Conservation (phyloP, 2,329 filamentous ascomycete genomes). For the Venturia pyrina region DNA sequence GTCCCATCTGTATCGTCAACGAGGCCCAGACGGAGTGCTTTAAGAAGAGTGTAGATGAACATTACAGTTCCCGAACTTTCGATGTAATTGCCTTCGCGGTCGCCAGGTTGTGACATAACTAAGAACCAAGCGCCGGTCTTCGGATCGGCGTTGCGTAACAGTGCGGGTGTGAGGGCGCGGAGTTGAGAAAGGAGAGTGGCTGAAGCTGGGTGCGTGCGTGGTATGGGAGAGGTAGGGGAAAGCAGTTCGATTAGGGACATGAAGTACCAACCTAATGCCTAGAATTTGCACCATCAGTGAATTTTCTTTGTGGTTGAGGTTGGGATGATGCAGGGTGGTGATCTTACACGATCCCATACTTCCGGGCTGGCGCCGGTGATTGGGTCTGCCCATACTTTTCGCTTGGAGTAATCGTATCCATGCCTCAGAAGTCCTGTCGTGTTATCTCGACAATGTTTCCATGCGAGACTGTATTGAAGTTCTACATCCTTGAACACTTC, state of each 20-base stretch:
- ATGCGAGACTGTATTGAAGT: constrained; percentile 29
- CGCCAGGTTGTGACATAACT: constrained; percentile 40
- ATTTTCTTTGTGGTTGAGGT: no score
- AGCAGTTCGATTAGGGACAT: constrained; percentile 41
- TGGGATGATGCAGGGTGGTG: neutral
- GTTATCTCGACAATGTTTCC: constrained; percentile 18
- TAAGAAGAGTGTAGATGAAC: constrained; percentile 45
- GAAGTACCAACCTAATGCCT: constrained; percentile 41
- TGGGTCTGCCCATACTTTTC: constrained; percentile 42
- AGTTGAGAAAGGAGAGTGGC: constrained; percentile 22
- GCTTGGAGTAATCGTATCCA: constrained; percentile 42
- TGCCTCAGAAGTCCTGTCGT: constrained; percentile 40
- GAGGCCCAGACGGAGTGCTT: constrained; percentile 32
- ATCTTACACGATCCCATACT: constrained; percentile 43
- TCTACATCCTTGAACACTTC: neutral
- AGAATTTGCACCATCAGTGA: neutral
- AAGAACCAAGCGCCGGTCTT: constrained; percentile 46
- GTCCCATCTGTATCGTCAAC: constrained; percentile 21
- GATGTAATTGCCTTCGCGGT: constrained; percentile 44
- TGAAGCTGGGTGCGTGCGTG: constrained; percentile 14
- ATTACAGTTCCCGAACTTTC: constrained; percentile 50
- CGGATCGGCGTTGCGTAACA: constrained; percentile 30
- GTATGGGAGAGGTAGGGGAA: constrained; percentile 24
- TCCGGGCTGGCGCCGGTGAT: constrained; percentile 40
- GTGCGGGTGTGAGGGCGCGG: constrained; percentile 26